Conservation (phyloP, 108 stramenopile genomes). For the Hondaea fermentalgiana region DNA sequence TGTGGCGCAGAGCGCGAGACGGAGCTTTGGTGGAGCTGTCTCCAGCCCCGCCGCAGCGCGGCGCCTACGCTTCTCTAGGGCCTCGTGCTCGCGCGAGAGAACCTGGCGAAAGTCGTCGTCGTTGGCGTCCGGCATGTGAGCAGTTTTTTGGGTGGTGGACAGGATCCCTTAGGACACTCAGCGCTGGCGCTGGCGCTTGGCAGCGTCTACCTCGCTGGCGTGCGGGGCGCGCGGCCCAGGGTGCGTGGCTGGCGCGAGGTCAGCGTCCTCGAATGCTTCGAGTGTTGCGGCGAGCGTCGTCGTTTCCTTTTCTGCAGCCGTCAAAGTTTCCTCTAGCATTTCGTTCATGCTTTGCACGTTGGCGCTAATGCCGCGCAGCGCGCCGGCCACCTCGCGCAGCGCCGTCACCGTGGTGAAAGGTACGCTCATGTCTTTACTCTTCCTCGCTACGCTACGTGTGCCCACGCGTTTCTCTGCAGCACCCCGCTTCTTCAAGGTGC, state of each 20-base stretch:
- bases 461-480: too few species aligned
- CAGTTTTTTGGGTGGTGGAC: too few species aligned
- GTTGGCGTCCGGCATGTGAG: neutral
- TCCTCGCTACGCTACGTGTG: too few species aligned
- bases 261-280: neutral
- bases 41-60: neutral
- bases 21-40: neutral
- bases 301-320: neutral
- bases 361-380: neutral
- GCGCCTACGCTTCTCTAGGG: neutral
- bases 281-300: neutral
- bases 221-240: neutral
- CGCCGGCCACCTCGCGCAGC: constrained; percentile 8
- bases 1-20: neutral
- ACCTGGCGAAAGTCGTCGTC: neutral
- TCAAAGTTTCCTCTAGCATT: neutral
- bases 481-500: too few species aligned
- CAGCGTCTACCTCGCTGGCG: too few species aligned
- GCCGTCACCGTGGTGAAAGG: neutral
- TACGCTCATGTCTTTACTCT: neutral
- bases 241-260: neutral
- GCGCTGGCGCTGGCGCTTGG: neutral
- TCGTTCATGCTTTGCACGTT: constrained; percentile 5
- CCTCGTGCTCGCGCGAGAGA: neutral
- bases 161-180: neutral